Base-by-base conservation (phyloP, 176 grass and related monocot genomes). In the Echinochloa phyllopogon region DNA sequence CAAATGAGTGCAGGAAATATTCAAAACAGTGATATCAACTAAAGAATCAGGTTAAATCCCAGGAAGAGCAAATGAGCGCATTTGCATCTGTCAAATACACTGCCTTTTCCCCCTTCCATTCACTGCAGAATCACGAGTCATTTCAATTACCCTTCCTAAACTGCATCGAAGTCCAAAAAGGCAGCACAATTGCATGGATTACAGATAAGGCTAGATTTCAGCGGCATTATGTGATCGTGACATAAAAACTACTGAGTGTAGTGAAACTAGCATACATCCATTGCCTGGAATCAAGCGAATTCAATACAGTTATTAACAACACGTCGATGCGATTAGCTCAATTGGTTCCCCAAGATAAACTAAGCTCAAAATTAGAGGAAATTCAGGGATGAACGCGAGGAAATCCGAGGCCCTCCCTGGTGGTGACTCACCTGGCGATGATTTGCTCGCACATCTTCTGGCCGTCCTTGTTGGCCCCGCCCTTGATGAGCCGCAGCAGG, bases 401-500 rank as follows among this genome's bases (percentile, higher is more conserved):
- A 57, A 8, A 6, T 15, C 51, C 21, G 16, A 51, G 16, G 1
- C 6, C 40, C 41, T 29, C 20, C 2, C 18, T 4, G 24, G 6
- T 23, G 8, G 2, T 5, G 37, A 21, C 77, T 84, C 85, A 89
- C 91, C 84, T 96, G 65, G 86, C 37, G 50, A 93, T 72, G 50
- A 88, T 67, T 70, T 87, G 76, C 87, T 87, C 67, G 50, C 83
- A 93, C 84, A 89, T 91, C 86, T 91, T 93, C 81, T 91, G 86
- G 51, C 77, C 86, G 0, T 91, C 89, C 82, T 75, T 81, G 64
- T 89, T 85, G 65, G 77, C 74, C 69, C 80, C 90, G 57, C 88
- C 83, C 89, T 86, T 96, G 86, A 96, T 93, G 74, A 84, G 85
- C 74, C 88, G 88, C 48, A 96, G 71, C 33, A 92, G 77, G 74